These are phyloP conservation scores for Coemansia sp. DNA, from an alignment of 192 early-diverging fungal genomes.

Conservation along the genomic window DNA sequence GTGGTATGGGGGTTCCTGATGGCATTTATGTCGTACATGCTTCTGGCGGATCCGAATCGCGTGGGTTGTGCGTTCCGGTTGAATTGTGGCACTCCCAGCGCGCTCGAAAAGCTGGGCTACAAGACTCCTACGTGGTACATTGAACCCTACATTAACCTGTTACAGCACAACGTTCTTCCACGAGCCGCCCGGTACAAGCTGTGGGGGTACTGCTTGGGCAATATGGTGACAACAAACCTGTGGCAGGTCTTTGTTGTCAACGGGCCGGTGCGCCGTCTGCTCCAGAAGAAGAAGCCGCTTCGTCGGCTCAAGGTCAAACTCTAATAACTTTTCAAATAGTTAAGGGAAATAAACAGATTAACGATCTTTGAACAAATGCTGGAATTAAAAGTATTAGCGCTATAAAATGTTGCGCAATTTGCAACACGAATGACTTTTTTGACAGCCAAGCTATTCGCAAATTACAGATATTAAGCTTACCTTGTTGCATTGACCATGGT, in stretches of 20 bases:
- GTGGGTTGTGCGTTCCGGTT: slow-evolving; percentile 60
- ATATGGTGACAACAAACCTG: slow-evolving; percentile 34
- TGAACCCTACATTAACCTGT: slow-evolving; percentile 43
- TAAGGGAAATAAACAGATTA: too few species aligned
- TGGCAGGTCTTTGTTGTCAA: slow-evolving; percentile 55
- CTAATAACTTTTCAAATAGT: slow-evolving; percentile 14
- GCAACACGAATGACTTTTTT: too few species aligned
- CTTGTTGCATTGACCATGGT: too few species aligned
- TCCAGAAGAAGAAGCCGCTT: slow-evolving; percentile 27
- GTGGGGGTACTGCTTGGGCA: slow-evolving; percentile 54
- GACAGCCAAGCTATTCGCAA: too few species aligned
- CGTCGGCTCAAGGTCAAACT: slow-evolving; percentile 40
- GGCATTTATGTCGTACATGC: slow-evolving; percentile 53
- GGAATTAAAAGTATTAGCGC: too few species aligned
- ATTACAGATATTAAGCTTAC: too few species aligned
- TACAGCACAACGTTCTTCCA: slow-evolving; percentile 63
- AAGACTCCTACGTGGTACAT: slow-evolving; percentile 35
- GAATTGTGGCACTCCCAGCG: slow-evolving; percentile 62
- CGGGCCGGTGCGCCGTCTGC: slow-evolving; percentile 41
- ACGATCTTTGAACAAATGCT: too few species aligned
- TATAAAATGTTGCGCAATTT: too few species aligned
- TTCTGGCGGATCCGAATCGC: slow-evolving; percentile 61
- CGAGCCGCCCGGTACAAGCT: slow-evolving; percentile 48
- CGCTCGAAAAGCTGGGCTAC: slow-evolving; percentile 40
- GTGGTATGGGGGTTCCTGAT: slow-evolving; percentile 53